A percentile compares a stretch with the other conserved stretches of the same genome.
Conservation (phyloP, 306 rosid species). For the Castanea crenata region DNA sequence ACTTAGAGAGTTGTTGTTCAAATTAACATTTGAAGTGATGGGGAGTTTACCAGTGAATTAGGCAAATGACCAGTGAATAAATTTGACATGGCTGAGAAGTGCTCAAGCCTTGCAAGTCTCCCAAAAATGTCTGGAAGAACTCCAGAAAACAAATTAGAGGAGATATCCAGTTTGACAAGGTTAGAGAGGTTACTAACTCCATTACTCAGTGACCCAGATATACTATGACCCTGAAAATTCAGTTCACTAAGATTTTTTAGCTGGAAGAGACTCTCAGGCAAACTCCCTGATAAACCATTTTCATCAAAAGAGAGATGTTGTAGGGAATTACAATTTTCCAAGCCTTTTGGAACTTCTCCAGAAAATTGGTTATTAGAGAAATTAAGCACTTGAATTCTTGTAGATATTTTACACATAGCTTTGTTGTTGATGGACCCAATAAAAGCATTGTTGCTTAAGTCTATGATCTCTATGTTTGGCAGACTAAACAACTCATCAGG, state of each 20-base stretch:
- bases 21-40: constrained; percentile 9
- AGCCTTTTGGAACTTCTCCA: constrained; percentile 12
- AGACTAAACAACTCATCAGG: too few relatives aligned
- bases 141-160: constrained; percentile 17
- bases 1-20: constrained; percentile 26
- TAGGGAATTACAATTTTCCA: constrained; percentile 17
- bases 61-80: constrained; percentile 25
- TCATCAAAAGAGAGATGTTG: background rate
- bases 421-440: too few relatives aligned
- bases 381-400: background rate
- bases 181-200: constrained; percentile 26
- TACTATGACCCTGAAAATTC: constrained; percentile 16
- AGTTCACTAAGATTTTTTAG: background rate
- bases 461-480: too few relatives aligned
- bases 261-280: constrained; percentile 5
- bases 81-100: constrained; percentile 14
- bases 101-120: constrained; percentile 8
- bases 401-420: constrained; percentile 11
- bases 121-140: constrained; percentile 29
- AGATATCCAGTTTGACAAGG: constrained; percentile 31
- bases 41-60: constrained; percentile 19
- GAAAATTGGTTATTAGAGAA: constrained; percentile 10
- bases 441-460: too few relatives aligned
- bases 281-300: constrained; percentile 1
- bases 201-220: constrained; percentile 17